phyloP scores from a whole-genome alignment of 2,329 filamentous ascomycete genomes.

The Zasmidium cellare region DNA sequence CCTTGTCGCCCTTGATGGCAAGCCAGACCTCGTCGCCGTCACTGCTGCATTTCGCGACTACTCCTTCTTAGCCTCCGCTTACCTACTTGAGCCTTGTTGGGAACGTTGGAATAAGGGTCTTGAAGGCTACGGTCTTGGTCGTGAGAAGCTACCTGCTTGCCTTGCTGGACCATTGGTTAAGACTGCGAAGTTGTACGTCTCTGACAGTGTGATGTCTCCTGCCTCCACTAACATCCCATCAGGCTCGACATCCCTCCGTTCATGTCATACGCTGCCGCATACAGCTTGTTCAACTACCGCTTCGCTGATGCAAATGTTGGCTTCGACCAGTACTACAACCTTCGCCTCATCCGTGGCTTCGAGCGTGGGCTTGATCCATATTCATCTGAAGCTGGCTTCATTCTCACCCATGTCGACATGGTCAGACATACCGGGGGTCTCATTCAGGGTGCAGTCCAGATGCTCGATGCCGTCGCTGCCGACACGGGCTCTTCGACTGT shows the following conservation, averaged over 20 bases:
- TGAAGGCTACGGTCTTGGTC: constrained; percentile 74
- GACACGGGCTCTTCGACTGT: constrained; percentile 20
- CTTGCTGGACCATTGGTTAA: constrained; percentile 80
- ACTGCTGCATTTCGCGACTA: constrained; percentile 91
- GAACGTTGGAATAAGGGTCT: constrained; percentile 63
- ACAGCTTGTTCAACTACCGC: constrained; percentile 64
- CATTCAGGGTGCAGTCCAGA: constrained; percentile 68
- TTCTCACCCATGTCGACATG: constrained; percentile 96
- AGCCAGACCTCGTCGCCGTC: constrained; percentile 72
- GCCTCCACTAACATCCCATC: not conserved
- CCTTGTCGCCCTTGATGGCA: constrained; percentile 53
- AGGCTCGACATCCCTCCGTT: constrained; percentile 81
- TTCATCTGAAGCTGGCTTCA: constrained; percentile 91
- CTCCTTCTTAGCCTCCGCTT: constrained; percentile 84
- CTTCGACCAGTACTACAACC: constrained; percentile 56
- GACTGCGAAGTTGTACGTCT: constrained; percentile 79
- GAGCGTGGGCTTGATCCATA: constrained; percentile 82
- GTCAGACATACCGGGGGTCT: constrained; percentile 80
- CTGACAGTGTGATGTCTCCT: no score
- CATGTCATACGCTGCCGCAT: constrained; percentile 76
- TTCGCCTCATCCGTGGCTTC: constrained; percentile 86
- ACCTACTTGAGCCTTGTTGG: constrained; percentile 89
- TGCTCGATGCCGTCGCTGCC: constrained; percentile 56
- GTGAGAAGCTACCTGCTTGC: constrained; percentile 69
- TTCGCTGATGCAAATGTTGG: constrained; percentile 58